Evolutionary conservation across 2,329 filamentous ascomycete genomes (phyloP), one percentile per base, ranked within the genome.

Genomic region (Nigrograna mackinnonii): DNA sequence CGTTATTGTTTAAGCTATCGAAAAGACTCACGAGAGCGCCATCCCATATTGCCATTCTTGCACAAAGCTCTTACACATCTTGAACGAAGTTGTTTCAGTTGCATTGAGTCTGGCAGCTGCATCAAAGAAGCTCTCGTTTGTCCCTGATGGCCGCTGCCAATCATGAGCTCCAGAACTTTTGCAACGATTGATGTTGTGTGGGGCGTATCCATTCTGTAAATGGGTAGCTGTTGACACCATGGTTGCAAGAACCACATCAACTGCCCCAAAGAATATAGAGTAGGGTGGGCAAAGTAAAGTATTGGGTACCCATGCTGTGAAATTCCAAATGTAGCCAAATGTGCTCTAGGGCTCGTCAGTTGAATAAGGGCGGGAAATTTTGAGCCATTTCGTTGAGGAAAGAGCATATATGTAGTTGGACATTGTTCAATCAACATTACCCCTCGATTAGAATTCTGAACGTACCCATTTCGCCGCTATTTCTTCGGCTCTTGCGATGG

Each of bases 111-210:
- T 44, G 13, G 50, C 58, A 5, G 53, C 47, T 11, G 51, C 51
- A 14, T 55, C 48, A 24, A 62, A 64, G 38, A 64, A 64, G 43
- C 56, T 62, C 35, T 62, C 58, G 34, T 60, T 58, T 14, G 42
- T 41, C 2, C 58, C 56, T 11, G 35, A 24, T 5, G 50, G 46
- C 2, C 36, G 40, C 18, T 49, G 43, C 35, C 44, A 49, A 6
- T 44, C 22, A 33, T 53, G 46, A 2, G 50, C 41, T 4, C 34
- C 45, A 4, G 36, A 14, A 5, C 30, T 26, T 34, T 31, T 32
- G 33, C 52, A 55, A 2, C 2, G 4, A 13, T 35, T 24, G 17
- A 40, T 36, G 16, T 16, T 35, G 21, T 49, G 44, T 1, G 52
- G 50, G 18, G 11, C 34, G 28, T 49, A 49, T 18, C 5, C 13